Evolutionary conservation across 495 filamentous ascomycete species (phyloP).

Genomic region (Tuber umbilicatum): DNA sequence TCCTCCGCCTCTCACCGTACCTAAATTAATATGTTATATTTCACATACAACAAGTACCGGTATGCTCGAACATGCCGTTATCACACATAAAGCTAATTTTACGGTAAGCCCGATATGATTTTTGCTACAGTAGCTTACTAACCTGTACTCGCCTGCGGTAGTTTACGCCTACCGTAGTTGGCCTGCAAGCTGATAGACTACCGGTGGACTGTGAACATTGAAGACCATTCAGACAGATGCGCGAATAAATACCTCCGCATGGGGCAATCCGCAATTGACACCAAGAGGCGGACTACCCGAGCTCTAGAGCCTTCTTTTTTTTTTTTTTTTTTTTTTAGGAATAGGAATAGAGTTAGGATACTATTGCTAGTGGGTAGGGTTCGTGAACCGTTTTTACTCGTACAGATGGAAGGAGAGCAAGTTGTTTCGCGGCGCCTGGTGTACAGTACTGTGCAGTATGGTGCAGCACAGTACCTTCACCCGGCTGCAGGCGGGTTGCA

Average conservation of each 20-base stretch:
- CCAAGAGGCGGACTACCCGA: not conserved
- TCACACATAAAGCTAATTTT: not conserved
- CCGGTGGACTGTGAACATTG: not conserved
- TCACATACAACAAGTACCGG: not conserved
- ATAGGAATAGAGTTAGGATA: not conserved
- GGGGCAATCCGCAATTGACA: not conserved
- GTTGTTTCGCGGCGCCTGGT: not conserved
- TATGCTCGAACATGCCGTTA: not conserved
- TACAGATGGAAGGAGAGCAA: not conserved
- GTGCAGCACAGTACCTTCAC: not conserved
- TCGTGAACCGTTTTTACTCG: not conserved
- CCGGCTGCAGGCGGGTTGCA: not conserved
- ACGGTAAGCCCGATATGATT: not conserved
- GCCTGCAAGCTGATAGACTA: not conserved
- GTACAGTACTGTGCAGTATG: too few relatives aligned
- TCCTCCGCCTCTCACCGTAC: not conserved
- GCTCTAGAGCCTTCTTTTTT: too few relatives aligned
- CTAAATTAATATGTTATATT: not conserved
- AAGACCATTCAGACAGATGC: not conserved
- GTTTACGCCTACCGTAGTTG: not conserved
- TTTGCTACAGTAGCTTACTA: too few relatives aligned
- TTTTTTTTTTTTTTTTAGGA: constrained; percentile 3
- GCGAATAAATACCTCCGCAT: not conserved
- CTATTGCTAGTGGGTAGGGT: not conserved
- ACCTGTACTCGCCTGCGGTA: not conserved